Conservation (phyloP, 805 yeast species). For the Sungouiozyma intestinalis region DNA sequence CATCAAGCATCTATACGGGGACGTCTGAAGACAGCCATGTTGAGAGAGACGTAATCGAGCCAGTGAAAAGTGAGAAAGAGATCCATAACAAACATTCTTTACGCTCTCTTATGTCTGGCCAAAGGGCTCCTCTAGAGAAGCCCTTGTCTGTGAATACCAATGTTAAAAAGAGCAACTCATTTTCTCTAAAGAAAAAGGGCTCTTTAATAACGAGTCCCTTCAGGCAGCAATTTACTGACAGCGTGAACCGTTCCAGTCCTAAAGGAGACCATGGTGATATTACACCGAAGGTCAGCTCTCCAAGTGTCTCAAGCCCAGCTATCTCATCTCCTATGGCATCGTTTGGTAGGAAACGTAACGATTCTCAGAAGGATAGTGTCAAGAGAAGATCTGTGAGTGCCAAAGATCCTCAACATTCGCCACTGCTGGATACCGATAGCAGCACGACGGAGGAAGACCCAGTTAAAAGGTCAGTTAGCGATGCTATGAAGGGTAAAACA, state of each 20-base stretch:
- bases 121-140: conserved; percentile 8
- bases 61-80: conserved; percentile 1
- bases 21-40: conserved; percentile 1
- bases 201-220: conserved; percentile 19
- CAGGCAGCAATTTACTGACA: conserved; percentile 15
- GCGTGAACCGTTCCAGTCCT: conserved; percentile 13
- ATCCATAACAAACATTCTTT: conserved; percentile 51
- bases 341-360: conserved; percentile 5
- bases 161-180: conserved; percentile 5
- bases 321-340: conserved; percentile 5
- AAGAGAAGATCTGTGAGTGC: conserved; percentile 45
- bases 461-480: conserved; percentile 38
- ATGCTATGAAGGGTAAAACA: conserved; percentile 41
- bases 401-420: conserved; percentile 28
- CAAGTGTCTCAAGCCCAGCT: conserved; percentile 2
- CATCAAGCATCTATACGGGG: conserved; percentile 32
- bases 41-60: not conserved
- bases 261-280: conserved; percentile 6
- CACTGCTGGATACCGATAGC: conserved; percentile 7
- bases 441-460: conserved; percentile 12
- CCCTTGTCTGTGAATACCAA: conserved; percentile 3
- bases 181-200: conserved; percentile 8
- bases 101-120: conserved; percentile 38
- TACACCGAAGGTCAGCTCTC: not conserved
- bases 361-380: conserved; percentile 10